Conservation (phyloP, 345 rosid genomes). For the Gossypium turneri region DNA sequence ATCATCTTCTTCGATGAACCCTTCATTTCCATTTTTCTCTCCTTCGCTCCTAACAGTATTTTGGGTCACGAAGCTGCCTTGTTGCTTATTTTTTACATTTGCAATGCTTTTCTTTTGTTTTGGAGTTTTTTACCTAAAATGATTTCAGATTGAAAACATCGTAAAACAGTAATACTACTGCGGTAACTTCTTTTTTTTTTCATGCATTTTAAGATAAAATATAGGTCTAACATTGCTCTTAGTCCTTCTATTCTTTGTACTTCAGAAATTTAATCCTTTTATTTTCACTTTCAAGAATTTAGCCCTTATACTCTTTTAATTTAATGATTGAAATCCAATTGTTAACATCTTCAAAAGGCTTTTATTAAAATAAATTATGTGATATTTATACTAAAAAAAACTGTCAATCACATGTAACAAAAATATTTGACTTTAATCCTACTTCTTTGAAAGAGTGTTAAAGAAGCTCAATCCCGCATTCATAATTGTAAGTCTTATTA, state of each 20-base stretch:
- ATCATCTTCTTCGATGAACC: constrained; percentile 99
- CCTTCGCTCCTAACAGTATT: neutral
- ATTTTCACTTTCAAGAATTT: neutral
- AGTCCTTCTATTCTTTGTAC: neutral
- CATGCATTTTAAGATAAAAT: too few species aligned
- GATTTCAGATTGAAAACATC: neutral
- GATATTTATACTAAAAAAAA: too few species aligned
- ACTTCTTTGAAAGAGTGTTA: too few species aligned
- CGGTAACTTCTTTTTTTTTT: neutral
- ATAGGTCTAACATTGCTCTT: neutral
- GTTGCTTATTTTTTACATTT: neutral
- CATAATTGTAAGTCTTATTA: too few species aligned
- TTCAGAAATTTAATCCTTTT: neutral
- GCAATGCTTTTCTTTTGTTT: neutral
- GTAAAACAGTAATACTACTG: neutral
- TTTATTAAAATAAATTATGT: too few species aligned
- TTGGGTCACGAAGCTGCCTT: neutral
- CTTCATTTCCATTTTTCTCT: constrained; percentile 53
- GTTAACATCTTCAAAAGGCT: too few species aligned
- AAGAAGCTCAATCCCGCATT: too few species aligned
- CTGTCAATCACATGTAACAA: too few species aligned
- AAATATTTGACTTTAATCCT: too few species aligned
- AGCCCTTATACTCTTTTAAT: neutral
- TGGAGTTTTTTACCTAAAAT: neutral
- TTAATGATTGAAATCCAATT: neutral